Percentiles rank a stretch among this genome's conserved stretches.
Conservation (phyloP, 306 rosid genomes). For the Oxytropis ochrocephala region DNA sequence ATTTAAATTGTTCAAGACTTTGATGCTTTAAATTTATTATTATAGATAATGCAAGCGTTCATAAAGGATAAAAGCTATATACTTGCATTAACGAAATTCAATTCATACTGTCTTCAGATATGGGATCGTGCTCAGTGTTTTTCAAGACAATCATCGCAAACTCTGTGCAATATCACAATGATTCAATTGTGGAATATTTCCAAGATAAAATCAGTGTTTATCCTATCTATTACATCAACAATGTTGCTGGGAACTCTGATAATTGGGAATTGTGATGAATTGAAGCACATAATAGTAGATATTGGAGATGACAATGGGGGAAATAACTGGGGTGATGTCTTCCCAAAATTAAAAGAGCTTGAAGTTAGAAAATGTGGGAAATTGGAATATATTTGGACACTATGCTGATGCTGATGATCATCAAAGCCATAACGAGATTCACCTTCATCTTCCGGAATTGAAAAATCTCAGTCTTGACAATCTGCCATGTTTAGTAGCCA, state of each 20-base stretch:
- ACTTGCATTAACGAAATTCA: too few species aligned
- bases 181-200: background rate
- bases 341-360: background rate
- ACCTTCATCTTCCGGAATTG: background rate
- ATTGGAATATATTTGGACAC: background rate
- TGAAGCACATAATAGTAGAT: background rate
- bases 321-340: background rate
- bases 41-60: too few species aligned
- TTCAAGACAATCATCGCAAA: background rate
- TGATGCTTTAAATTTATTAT: background rate
- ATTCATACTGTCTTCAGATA: background rate
- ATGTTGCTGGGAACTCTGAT: background rate
- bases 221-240: too few species aligned
- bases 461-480: rapidly evolving
- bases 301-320: background rate
- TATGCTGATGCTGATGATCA: background rate
- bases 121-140: background rate
- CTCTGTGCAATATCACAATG: background rate
- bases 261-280: background rate
- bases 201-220: background rate
- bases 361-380: rapidly evolving
- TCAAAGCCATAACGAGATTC: background rate
- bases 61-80: too few species aligned
- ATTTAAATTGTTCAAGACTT: too few species aligned
- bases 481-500: background rate